These are phyloP conservation scores for Castanea mollissima DNA, from an alignment of 306 rosid species.

Conservation along the genomic window DNA sequence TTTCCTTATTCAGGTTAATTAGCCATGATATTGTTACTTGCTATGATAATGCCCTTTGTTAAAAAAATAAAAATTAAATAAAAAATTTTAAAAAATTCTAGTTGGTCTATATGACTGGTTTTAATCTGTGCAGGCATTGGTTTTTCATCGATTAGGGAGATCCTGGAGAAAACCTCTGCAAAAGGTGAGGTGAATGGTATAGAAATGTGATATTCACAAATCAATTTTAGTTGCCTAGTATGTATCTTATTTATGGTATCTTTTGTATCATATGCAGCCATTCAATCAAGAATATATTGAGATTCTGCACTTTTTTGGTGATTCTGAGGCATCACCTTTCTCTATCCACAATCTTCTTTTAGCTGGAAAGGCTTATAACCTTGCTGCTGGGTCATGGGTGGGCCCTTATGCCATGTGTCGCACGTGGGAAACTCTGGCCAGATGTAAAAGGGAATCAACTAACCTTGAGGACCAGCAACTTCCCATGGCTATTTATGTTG, in stretches of 20 bases:
- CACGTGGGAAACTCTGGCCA: slow-evolving; percentile 84
- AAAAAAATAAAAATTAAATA: too few species aligned
- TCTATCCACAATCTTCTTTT: slow-evolving; percentile 90
- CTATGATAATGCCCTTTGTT: not conserved
- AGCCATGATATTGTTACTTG: slow-evolving; percentile 9
- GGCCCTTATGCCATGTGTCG: slow-evolving; percentile 99
- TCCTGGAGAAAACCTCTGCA: slow-evolving; percentile 69
- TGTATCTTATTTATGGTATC: not conserved
- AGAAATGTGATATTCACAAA: slow-evolving; percentile 2
- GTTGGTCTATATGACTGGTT: not conserved
- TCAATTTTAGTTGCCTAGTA: too few species aligned
- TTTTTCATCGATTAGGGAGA: slow-evolving; percentile 84
- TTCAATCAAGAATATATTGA: slow-evolving; percentile 62
- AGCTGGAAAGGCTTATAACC: slow-evolving; percentile 82
- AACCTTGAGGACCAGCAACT: slow-evolving; percentile 58
- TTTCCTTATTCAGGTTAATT: not conserved
- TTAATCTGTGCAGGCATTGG: slow-evolving; percentile 61
- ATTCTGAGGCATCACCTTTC: slow-evolving; percentile 63
- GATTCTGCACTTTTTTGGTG: slow-evolving; percentile 77
- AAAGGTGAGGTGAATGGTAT: slow-evolving; percentile 53
- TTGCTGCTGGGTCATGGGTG: slow-evolving; percentile 96
- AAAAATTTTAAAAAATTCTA: too few species aligned
- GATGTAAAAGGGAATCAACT: slow-evolving; percentile 41
- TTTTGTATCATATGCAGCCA: slow-evolving; percentile 48
- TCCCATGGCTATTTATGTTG: slow-evolving; percentile 90